A percentile compares a stretch with the other conserved stretches of the same genome.
Evolutionary conservation across 192 early-diverging fungal species (phyloP).

Genomic region (Haplosporangium gracile): DNA sequence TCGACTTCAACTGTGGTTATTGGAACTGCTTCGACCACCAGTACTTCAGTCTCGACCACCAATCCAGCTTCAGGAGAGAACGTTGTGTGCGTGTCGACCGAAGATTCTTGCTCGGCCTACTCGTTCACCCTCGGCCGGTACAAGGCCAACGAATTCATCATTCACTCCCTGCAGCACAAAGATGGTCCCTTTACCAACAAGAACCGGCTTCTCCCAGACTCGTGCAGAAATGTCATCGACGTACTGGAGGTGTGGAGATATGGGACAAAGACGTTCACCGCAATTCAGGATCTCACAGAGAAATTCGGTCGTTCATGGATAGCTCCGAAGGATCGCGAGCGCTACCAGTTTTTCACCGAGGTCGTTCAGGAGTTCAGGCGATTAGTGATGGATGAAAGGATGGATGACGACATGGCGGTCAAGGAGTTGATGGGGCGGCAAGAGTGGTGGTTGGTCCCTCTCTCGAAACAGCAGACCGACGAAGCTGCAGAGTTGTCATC

Average conservation of each 20-base stretch:
- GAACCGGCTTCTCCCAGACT: neutral
- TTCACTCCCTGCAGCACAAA: neutral
- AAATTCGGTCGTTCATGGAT: neutral
- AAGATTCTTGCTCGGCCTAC: neutral
- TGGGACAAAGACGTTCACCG: neutral
- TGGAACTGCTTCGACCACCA: neutral
- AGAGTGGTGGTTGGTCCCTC: neutral
- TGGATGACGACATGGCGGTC: neutral
- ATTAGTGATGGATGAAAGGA: neutral
- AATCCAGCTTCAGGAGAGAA: neutral
- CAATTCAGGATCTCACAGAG: neutral
- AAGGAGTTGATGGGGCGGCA: neutral
- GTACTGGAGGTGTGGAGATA: neutral
- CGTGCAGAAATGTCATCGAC: neutral
- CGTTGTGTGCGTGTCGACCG: neutral
- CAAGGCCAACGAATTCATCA: neutral
- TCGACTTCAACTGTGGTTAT: neutral
- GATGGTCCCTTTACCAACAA: neutral
- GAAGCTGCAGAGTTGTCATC: too few relatives aligned
- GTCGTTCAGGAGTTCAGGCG: neutral
- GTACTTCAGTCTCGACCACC: neutral
- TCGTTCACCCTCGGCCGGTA: neutral
- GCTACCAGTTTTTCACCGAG: neutral
- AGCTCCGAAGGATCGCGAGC: neutral
- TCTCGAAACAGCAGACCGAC: too few relatives aligned